phyloP scores from a whole-genome alignment of 1,139 yeast species.

The Pichia sp. region DNA sequence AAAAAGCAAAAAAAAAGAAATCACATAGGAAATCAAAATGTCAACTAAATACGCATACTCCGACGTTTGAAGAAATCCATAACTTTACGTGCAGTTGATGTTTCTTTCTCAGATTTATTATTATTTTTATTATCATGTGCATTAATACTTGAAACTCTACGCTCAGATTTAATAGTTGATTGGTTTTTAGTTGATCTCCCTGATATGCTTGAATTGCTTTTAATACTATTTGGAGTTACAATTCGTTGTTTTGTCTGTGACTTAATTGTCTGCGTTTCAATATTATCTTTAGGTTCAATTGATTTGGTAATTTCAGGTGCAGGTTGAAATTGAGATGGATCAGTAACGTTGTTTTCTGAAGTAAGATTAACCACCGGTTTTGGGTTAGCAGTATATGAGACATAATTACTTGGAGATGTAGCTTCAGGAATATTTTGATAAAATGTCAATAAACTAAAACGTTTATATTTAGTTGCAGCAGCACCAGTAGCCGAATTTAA shows the following conservation, averaged over 20 bases:
- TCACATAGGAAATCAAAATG: not conserved
- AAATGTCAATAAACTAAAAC: slow-evolving; percentile 50
- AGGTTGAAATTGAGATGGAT: not conserved
- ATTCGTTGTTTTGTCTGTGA: slow-evolving; percentile 2
- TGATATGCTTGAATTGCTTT: not conserved
- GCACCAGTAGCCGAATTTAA: not conserved
- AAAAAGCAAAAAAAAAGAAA: slow-evolving; percentile 1
- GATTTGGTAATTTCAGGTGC: not conserved
- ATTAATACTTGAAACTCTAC: slow-evolving; percentile 14
- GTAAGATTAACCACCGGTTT: no score
- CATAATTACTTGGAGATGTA: slow-evolving; percentile 11
- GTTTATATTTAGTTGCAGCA: slow-evolving; percentile 22
- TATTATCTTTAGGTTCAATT: not conserved
- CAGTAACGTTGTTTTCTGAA: not conserved
- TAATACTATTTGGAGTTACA: slow-evolving; percentile 3
- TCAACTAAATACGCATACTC: slow-evolving; percentile 40
- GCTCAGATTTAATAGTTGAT: slow-evolving; percentile 20
- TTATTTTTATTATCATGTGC: slow-evolving; percentile 7
- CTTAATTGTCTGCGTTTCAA: no score
- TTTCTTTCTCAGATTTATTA: slow-evolving; percentile 36
- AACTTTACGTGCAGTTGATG: slow-evolving; percentile 70
- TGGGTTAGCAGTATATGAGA: not conserved
- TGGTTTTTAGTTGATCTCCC: not conserved
- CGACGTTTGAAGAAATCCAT: slow-evolving; percentile 78
- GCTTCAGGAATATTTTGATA: slow-evolving; percentile 30